These are phyloP conservation scores for Ceratocystis harringtonii DNA, from an alignment of 2,329 filamentous ascomycete species.

Conservation along the genomic window DNA sequence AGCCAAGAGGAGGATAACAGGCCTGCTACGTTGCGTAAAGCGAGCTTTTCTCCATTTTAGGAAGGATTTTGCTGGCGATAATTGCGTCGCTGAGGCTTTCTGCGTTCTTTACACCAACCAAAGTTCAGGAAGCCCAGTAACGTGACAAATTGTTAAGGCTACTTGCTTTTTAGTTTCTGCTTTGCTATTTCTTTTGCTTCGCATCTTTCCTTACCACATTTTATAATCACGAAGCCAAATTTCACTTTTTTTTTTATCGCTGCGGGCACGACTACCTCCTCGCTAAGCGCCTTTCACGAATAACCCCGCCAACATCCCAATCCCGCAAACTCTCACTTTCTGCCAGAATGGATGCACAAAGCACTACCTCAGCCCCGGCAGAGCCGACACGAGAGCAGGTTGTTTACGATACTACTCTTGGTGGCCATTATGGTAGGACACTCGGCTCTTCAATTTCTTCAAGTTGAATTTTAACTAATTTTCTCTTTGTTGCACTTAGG, in stretches of 20 bases:
- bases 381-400: conserved; percentile 46
- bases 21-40: background rate
- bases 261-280: background rate
- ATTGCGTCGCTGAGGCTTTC: background rate
- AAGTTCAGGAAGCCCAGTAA: too few relatives aligned
- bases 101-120: background rate
- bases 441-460: background rate
- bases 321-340: background rate
- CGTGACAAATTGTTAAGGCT: too few relatives aligned
- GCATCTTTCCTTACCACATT: background rate
- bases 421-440: conserved; percentile 57
- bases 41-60: background rate
- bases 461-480: background rate
- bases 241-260: background rate
- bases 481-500: conserved; percentile 25
- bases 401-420: conserved; percentile 58
- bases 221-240: background rate
- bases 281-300: background rate
- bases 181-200: background rate
- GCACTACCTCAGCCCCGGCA: conserved; percentile 16
- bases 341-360: conserved; percentile 2
- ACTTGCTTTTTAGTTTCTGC: background rate
- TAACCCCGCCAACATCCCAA: background rate
- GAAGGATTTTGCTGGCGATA: background rate
- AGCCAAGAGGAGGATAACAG: background rate